Base-by-base conservation (phyloP, 1,284 basidiomycete genomes). In the Cryptococcus depauperatus region DNA sequence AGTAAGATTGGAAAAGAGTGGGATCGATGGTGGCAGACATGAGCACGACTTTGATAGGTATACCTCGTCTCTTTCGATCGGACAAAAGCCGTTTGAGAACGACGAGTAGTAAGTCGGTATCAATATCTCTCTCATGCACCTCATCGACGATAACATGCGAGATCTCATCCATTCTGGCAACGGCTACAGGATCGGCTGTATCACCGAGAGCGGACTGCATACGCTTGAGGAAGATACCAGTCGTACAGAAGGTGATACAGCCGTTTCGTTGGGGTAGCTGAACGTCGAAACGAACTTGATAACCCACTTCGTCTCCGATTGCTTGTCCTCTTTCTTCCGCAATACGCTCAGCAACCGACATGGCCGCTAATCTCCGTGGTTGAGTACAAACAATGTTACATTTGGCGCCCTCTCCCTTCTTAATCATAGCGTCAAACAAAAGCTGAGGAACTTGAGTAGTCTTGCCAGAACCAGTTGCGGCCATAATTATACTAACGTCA, bases 11-110 rank as follows among this genome's bases (percentile, higher is more conserved):
- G 77, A 97, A 96, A 26, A 95, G 77, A 0, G 78, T 79, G 2
- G 91, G 84, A 61, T 96, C 85, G 66, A 96, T 89, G 27, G 92
- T 96, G 2, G 92, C 91, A 59, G 88, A 93, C 91, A 96, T 96
- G 45, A 97, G 79, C 35, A 96, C 73, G 52, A 97, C 76, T 69
- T 90, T 93, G 69, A 97, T 74, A 9, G 88, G 85, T 41, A 81
- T 79, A 26, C 79, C 78, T 54, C 81, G 79, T 4, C 78, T 75
- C 59, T 79, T 82, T 54, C 91, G 79, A 54, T 91, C 84, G 5
- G 78, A 79, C 55, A 95, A 69, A 18, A 95, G 70, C 19, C 86
- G 81, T 72, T 93, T 92, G 54, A 97, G 77, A 11, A 93, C 88
- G 47, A 93, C 88, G 8, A 98, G 78, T 37, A 93, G 72, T 37